Base-by-base conservation (phyloP, 73 alveolate genomes). In the Paramecium biaurelia region DNA sequence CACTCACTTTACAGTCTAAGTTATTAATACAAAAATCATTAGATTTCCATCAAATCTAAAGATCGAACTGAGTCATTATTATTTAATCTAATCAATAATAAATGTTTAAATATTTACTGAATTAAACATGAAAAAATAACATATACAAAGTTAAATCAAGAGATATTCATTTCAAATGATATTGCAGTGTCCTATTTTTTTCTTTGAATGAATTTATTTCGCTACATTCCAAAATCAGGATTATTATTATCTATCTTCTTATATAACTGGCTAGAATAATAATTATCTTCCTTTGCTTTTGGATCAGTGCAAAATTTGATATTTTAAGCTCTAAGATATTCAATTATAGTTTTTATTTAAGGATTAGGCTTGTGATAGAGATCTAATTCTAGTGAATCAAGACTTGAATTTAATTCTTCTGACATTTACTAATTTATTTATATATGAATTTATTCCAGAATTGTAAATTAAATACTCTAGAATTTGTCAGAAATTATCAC, bases 321-420 rank as follows among this genome's bases (percentile, higher is more conserved):
- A 9, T 67, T 6, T 14, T 30, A 9, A 12, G 20, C 18, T 67
- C 43, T 67, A 20, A 67, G 23, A n/a, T 67, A 67, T 11, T 6
- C 21, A 67, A 67, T 20, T 67, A 67, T 67, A 7, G 47, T 30
- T 67, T 67, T 14, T 30, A 67, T 67, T n/a, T 67, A 6, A 23
- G 38, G 23, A 67, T 67, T 23, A 5, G 84, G 43, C 28, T 67
- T 67, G 23, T 67, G 47, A 9, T 67, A 67, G 24, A 24, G 47
- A 26, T 67, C 47, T 26, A 67, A 67, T 67, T 67, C 49, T 1
- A 67, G 26, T 26, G 84, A 67, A 67, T 67, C 84, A 26, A 67
- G 45, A 67, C 49, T 67, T 67, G 84, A 67, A 24, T 67, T 74
- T 41, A 74, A 74, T 37, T 74, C 87, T 74, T 74, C 67, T 30